These are phyloP conservation scores for Trichosporon asahii DNA, from an alignment of 1,284 basidiomycete genomes.

Conservation along the genomic window DNA sequence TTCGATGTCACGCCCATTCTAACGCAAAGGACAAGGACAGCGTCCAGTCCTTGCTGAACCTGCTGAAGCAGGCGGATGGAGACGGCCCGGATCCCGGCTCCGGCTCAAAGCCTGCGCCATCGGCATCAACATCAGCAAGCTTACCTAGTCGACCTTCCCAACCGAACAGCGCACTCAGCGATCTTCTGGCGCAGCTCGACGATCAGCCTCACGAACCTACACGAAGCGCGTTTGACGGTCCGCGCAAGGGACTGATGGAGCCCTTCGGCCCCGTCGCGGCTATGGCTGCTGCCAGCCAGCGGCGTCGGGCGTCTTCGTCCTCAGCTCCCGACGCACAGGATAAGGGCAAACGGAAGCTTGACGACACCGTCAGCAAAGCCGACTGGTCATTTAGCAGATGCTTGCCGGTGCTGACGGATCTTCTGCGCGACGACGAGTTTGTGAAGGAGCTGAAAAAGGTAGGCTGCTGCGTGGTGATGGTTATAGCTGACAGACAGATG, in stretches of 20 bases:
- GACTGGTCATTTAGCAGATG: constrained; percentile 34
- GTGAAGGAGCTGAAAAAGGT: constrained; percentile 42
- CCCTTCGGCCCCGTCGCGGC: constrained; percentile 40
- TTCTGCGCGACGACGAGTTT: constrained; percentile 39
- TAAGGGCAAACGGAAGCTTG: constrained; percentile 20
- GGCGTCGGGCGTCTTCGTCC: background rate
- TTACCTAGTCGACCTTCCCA: background rate
- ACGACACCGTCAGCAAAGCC: constrained; percentile 12
- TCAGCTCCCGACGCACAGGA: constrained; percentile 3
- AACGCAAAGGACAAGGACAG: constrained; percentile 9
- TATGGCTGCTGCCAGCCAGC: constrained; percentile 13
- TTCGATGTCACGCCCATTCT: background rate
- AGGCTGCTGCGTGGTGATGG: background rate
- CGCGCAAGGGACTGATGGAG: constrained; percentile 30
- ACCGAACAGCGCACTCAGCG: constrained; percentile 11
- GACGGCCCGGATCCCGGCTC: constrained; percentile 22
- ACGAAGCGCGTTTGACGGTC: constrained; percentile 17
- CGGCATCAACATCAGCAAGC: background rate
- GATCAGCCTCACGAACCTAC: background rate
- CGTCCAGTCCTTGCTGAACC: constrained; percentile 40
- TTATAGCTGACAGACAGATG: constrained; percentile 34
- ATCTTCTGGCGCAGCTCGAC: constrained; percentile 18
- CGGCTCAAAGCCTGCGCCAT: background rate
- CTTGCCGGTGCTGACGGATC: constrained; percentile 36
- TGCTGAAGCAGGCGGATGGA: constrained; percentile 36